Evolutionary conservation across 768 basidiomycete genomes (phyloP), one percentile per base, ranked within the genome.

Genomic region (Suillus decipiens): DNA sequence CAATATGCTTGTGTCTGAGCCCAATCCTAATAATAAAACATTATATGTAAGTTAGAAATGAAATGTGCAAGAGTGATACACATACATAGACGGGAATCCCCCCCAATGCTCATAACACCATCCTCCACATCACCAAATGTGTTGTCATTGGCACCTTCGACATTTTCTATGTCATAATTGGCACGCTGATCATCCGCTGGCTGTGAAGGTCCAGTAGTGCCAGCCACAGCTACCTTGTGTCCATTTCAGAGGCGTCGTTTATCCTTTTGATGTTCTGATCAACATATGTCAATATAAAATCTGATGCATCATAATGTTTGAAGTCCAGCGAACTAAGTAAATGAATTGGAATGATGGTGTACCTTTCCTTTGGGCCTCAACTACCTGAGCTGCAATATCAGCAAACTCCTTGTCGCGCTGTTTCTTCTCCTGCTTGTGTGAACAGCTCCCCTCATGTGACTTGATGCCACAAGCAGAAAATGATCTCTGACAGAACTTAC

Each of bases 371-470:
- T 48, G 34, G 15, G 28, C 45, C 41, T 58, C 36, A 6, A 58
- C n/a, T 17, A 63, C 33, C 5, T 45, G 33, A 15, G 15, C 61
- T 22, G 43, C 39, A 37, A 36, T 42, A 6, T 43, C 12, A 12
- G 50, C 37, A 34, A 55, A 63, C 62, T 63, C 62, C 33, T 48
- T 34, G 8, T 58, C 14, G 17, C 36, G 28, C 47, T 22, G 0
- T 50, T 28, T 50, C 36, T 58, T 58, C 22, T 45, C 42, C 50
- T 9, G 42, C 36, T 48, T 58, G 2, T 11, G 9, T 15, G 12
- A 36, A 58, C 55, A 63, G 55, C 54, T 48, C 15, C 55, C 55
- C 37, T 58, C n/a, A 12, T 63, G 62, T 3, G 45, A 63, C 47
- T 58, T 63, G 62, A 63, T 39, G 33, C 56, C 45, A 19, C 17